Percentiles rank a stretch among this genome's conserved stretches.
Evolutionary conservation across 2,329 filamentous ascomycete genomes (phyloP).

Genomic region (Botryosphaeria dothidea): DNA sequence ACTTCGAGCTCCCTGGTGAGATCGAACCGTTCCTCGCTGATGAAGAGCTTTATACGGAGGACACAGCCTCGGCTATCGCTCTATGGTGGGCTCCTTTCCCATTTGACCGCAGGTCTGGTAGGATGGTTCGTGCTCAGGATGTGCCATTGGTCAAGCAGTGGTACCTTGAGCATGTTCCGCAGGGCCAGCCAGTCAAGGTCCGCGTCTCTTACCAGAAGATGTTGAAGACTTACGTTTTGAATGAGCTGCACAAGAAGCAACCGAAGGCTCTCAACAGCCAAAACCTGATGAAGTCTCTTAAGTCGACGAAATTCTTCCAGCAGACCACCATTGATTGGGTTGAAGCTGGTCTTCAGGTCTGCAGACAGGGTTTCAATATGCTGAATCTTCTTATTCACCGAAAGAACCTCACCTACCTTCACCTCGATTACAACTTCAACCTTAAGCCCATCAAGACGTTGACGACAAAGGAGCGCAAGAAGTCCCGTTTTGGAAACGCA

Average conservation of each 20-base stretch:
- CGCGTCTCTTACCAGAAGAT: conserved; percentile 98
- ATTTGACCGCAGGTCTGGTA: conserved; percentile 89
- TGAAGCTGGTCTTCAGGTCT: conserved; percentile 96
- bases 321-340: conserved; percentile 99
- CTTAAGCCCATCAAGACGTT: conserved; percentile 97
- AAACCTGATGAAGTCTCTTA: conserved; percentile 82
- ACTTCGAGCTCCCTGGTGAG: conserved; percentile 78
- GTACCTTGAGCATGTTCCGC: conserved; percentile 94
- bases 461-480: conserved; percentile 98
- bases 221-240: conserved; percentile 92
- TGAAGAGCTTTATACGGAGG: conserved; percentile 83
- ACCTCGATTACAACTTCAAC: conserved; percentile 99
- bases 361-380: conserved; percentile 99
- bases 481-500: conserved; percentile 97
- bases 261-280: conserved; percentile 96
- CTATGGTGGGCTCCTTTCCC: conserved; percentile 99
- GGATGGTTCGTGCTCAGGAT: conserved; percentile 96
- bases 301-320: conserved; percentile 98
- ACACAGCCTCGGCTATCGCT: conserved; percentile 87
- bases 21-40: conserved; percentile 87
- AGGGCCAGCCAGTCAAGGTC: conserved; percentile 91
- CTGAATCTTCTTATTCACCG: conserved; percentile 95
- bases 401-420: conserved; percentile 97
- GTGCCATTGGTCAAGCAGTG: conserved; percentile 97
- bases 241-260: conserved; percentile 93